Evolutionary conservation across 2,329 filamentous ascomycete species (phyloP).

Genomic region (Endothia cerciana): DNA sequence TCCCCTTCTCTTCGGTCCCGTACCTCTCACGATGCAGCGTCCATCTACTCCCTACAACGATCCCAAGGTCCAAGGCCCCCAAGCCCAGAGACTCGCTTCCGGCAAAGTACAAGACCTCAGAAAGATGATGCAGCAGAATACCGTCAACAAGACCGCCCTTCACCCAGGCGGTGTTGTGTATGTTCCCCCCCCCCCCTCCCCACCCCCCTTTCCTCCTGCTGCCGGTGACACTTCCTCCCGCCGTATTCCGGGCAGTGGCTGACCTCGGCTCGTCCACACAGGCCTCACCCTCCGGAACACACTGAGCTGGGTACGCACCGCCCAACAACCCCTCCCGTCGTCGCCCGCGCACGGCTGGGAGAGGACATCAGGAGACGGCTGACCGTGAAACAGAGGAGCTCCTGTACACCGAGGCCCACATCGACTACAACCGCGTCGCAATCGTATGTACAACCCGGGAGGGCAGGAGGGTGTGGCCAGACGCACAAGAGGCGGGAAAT

Average conservation of each 20-base stretch:
- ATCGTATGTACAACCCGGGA: constrained; percentile 68
- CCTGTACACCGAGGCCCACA: constrained; percentile 96
- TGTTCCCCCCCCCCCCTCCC: constrained; percentile 52
- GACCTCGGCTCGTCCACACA: constrained; percentile 40
- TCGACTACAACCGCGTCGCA: constrained; percentile 97
- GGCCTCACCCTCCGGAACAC: constrained; percentile 79
- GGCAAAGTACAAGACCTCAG: constrained; percentile 33
- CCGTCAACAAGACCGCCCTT: constrained; percentile 88
- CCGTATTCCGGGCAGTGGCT: background rate
- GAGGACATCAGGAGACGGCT: background rate
- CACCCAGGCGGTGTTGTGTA: constrained; percentile 91
- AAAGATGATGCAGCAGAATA: constrained; percentile 52
- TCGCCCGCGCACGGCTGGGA: background rate
- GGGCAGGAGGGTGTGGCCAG: constrained; percentile 3
- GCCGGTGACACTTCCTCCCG: background rate
- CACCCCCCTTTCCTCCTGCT: no score
- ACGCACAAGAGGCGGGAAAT: background rate
- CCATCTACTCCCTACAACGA: constrained; percentile 48
- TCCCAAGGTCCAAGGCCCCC: constrained; percentile 49
- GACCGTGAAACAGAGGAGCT: constrained; percentile 69
- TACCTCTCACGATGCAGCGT: constrained; percentile 15
- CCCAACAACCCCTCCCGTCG: constrained; percentile 8
- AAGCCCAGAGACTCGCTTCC: constrained; percentile 45
- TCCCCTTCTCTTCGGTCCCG: constrained; percentile 1
- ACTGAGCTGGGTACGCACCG: constrained; percentile 76